Evolutionary conservation across 2,329 filamentous ascomycete species (phyloP).

Genomic region (Clarireedia homoeocarpa): DNA sequence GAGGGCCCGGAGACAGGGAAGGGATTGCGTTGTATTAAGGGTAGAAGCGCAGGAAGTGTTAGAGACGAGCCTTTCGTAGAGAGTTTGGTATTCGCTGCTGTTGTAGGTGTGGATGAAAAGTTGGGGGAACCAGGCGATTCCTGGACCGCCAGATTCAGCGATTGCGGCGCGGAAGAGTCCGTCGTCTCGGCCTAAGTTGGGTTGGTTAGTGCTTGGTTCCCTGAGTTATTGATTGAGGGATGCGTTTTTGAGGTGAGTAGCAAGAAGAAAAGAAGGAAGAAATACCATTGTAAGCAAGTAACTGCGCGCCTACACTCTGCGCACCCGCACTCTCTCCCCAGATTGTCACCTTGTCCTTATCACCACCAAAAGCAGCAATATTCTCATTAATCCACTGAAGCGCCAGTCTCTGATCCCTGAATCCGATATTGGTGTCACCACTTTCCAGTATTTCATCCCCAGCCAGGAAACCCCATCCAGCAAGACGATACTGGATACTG

Average conservation of each 20-base stretch:
- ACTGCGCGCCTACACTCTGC: slow-evolving; percentile 17
- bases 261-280: neutral
- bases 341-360: slow-evolving; percentile 36
- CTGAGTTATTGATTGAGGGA: neutral
- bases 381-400: slow-evolving; percentile 38
- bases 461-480: slow-evolving; percentile 39
- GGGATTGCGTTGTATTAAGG: slow-evolving; percentile 27
- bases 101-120: slow-evolving; percentile 9
- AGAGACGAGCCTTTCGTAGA: slow-evolving; percentile 30
- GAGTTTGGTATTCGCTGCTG: slow-evolving; percentile 15
- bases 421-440: slow-evolving; percentile 38
- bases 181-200: slow-evolving; percentile 40
- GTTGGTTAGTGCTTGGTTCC: neutral
- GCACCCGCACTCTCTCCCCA: slow-evolving; percentile 36
- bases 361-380: slow-evolving; percentile 37
- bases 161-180: slow-evolving; percentile 44
- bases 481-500: slow-evolving; percentile 38
- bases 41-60: slow-evolving; percentile 25
- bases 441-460: slow-evolving; percentile 32
- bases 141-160: slow-evolving; percentile 35
- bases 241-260: neutral
- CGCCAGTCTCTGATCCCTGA: slow-evolving; percentile 36
- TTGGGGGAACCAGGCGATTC: slow-evolving; percentile 9
- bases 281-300: slow-evolving; percentile 38
- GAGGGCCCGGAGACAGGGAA: slow-evolving; percentile 26